These are phyloP conservation scores for Canavalia gladiata DNA, from an alignment of 306 rosid genomes.

Conservation along the genomic window DNA sequence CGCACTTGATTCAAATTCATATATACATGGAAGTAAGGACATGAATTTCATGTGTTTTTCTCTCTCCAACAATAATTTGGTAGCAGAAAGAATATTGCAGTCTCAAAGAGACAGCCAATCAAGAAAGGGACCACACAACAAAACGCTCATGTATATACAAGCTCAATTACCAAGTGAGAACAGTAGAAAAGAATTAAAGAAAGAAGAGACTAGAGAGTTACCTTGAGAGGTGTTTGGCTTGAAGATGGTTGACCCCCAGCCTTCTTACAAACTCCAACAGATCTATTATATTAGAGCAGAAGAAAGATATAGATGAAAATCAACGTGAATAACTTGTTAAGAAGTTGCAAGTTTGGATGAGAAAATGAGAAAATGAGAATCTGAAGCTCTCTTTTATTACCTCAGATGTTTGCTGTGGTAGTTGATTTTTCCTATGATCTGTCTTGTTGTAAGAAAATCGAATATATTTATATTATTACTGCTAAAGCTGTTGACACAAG, in stretches of 20 bases:
- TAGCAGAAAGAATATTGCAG: constrained; percentile 47
- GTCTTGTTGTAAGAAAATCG: constrained; percentile 70
- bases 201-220: constrained; percentile 48
- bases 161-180: background rate
- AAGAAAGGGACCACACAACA: constrained; percentile 44
- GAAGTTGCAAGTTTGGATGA: constrained; percentile 5
- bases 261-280: constrained; percentile 69
- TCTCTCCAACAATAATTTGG: background rate
- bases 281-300: constrained; percentile 59
- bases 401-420: constrained; percentile 64
- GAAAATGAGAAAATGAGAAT: background rate
- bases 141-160: constrained; percentile 28
- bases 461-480: constrained; percentile 50
- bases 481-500: constrained; percentile 59
- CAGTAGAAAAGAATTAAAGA: background rate
- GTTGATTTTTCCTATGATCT: constrained; percentile 53
- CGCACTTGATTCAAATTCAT: constrained; percentile 66
- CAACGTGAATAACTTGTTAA: constrained; percentile 5
- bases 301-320: background rate
- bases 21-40: constrained; percentile 6
- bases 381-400: constrained; percentile 45
- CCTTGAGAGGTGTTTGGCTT: constrained; percentile 84
- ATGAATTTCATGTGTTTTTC: background rate
- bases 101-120: constrained; percentile 42
- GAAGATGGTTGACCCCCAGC: constrained; percentile 78